Conservation (phyloP, 345 rosid genomes). For the Passiflora organensis region DNA sequence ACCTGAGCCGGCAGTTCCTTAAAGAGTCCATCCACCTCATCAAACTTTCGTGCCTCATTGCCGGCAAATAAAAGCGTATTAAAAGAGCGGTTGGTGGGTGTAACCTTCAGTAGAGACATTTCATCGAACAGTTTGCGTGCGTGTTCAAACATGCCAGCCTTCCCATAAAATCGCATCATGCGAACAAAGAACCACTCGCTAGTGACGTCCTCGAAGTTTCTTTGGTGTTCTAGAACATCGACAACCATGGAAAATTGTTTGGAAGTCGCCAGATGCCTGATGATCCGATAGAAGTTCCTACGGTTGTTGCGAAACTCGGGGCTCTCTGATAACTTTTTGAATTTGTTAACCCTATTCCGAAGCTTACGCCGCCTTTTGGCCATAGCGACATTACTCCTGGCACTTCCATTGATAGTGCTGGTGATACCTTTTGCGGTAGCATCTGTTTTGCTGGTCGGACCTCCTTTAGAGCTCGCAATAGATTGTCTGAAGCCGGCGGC, state of each 20-base stretch:
- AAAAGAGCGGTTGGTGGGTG: slow-evolving; percentile 52
- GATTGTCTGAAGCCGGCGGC: too few species aligned
- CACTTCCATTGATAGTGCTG: neutral
- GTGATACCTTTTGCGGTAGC: neutral
- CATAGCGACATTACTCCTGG: too few species aligned
- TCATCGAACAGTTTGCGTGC: slow-evolving; percentile 71
- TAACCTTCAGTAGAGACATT: slow-evolving; percentile 50
- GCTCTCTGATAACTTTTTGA: slow-evolving; percentile 11
- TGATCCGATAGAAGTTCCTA: neutral
- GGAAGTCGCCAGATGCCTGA: slow-evolving; percentile 27
- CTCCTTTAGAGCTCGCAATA: too few species aligned
- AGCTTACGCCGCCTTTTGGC: neutral
- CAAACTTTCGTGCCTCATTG: slow-evolving; percentile 45
- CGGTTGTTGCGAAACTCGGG: slow-evolving; percentile 6
- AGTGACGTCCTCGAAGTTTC: slow-evolving; percentile 48
- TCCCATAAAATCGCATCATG: slow-evolving; percentile 44
- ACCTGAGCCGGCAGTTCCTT: slow-evolving; percentile 42
- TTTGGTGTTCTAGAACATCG: slow-evolving; percentile 64
- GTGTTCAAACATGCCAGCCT: slow-evolving; percentile 53
- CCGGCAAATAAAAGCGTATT: slow-evolving; percentile 55
- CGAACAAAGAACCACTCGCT: slow-evolving; percentile 56
- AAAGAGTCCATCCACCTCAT: slow-evolving; percentile 34
- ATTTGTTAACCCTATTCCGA: neutral
- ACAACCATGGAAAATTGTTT: slow-evolving; percentile 41
- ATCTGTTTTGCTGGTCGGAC: slow-evolving; percentile 6